These are phyloP conservation scores for Lipomyces chichibuensis DNA, from an alignment of 805 yeast species.

Conservation along the genomic window DNA sequence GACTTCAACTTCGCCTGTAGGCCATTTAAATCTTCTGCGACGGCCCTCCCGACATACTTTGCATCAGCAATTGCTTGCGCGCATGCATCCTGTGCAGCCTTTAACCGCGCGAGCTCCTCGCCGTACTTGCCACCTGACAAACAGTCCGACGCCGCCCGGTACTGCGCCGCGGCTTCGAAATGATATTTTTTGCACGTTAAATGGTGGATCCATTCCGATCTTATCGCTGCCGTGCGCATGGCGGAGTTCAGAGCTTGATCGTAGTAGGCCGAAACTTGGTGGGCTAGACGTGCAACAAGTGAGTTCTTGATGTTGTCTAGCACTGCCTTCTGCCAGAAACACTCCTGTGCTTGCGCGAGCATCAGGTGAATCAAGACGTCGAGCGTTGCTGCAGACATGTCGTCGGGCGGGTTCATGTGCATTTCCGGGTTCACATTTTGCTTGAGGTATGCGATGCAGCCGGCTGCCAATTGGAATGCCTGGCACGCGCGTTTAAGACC, in stretches of 20 bases:
- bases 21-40: constrained; percentile 57
- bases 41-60: constrained; percentile 50
- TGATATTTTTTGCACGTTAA: constrained; percentile 62
- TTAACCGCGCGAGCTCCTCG: constrained; percentile 65
- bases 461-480: constrained; percentile 72
- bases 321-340: constrained; percentile 76
- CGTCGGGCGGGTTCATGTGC: constrained; percentile 46
- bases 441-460: constrained; percentile 55
- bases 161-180: constrained; percentile 72
- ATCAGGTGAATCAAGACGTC: constrained; percentile 55
- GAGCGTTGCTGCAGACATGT: constrained; percentile 56
- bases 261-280: constrained; percentile 64
- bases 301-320: constrained; percentile 57
- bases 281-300: constrained; percentile 64
- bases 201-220: constrained; percentile 68
- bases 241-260: constrained; percentile 50
- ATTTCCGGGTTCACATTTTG: constrained; percentile 38
- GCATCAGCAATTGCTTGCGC: constrained; percentile 47
- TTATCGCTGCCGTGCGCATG: constrained; percentile 54
- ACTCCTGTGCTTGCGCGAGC: constrained; percentile 87
- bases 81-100: constrained; percentile 49
- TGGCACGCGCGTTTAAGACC: constrained; percentile 65
- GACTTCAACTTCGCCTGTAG: constrained; percentile 52
- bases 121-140: constrained; percentile 63
- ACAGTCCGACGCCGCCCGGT: constrained; percentile 59